These are phyloP conservation scores for Neofusicoccum parvum DNA, from an alignment of 2,329 filamentous ascomycete genomes.

Conservation along the genomic window DNA sequence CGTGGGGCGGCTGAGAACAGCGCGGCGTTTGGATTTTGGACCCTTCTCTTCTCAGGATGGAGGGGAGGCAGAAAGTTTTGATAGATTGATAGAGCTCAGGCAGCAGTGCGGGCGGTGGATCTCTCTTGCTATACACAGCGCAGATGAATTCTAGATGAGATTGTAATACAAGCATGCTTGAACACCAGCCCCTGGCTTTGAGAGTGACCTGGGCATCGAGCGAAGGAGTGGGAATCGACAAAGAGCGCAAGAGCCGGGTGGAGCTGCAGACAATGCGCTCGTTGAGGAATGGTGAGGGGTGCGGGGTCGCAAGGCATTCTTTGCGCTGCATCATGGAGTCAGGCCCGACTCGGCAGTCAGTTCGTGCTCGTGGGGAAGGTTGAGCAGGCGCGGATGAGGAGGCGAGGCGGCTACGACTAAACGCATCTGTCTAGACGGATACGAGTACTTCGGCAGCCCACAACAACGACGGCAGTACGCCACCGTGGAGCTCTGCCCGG, in stretches of 20 bases:
- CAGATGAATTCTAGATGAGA: neutral
- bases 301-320: neutral
- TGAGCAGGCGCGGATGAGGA: too few relatives aligned
- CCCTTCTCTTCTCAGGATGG: neutral
- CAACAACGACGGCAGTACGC: too few relatives aligned
- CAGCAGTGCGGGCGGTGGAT: neutral
- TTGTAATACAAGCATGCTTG: neutral
- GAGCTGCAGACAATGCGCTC: neutral
- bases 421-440: too few relatives aligned
- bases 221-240: neutral
- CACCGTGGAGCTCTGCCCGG: too few relatives aligned
- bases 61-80: neutral
- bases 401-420: too few relatives aligned
- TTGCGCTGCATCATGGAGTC: too few relatives aligned
- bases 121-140: neutral
- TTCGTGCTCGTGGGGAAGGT: too few relatives aligned
- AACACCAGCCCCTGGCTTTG: neutral
- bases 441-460: too few relatives aligned
- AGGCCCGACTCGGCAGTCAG: too few relatives aligned
- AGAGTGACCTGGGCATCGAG: neutral
- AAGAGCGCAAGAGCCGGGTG: neutral
- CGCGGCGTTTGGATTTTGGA: neutral
- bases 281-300: neutral
- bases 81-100: conserved; percentile 7
- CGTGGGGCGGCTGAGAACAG: neutral